Conservation (phyloP, 164 flowering plant species). For the Amborella trichopoda region DNA sequence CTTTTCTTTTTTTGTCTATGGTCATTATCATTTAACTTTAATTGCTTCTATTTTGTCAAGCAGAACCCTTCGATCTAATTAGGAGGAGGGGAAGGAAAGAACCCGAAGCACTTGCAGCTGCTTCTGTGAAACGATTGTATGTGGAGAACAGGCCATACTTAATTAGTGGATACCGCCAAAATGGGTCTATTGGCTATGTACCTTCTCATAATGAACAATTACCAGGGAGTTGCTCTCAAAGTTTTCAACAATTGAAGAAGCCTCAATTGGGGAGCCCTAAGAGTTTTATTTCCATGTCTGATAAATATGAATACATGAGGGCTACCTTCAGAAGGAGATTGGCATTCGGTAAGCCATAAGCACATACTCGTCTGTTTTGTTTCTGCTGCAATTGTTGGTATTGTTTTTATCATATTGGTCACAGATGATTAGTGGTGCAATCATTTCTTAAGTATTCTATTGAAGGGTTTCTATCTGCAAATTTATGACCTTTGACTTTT, state of each 20-base stretch:
- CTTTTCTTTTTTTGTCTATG: not conserved
- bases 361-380: too few relatives aligned
- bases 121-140: conserved; percentile 73
- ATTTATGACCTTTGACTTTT: too few relatives aligned
- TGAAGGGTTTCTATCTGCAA: too few relatives aligned
- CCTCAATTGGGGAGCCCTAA: conserved; percentile 30
- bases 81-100: conserved; percentile 88
- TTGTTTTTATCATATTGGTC: too few relatives aligned
- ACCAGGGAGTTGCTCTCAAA: conserved; percentile 27
- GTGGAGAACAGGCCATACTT: conserved; percentile 79
- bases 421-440: too few relatives aligned
- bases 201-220: conserved; percentile 20
- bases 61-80: conserved; percentile 77
- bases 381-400: too few relatives aligned
- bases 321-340: conserved; percentile 67
- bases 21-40: not conserved
- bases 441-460: too few relatives aligned
- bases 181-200: conserved; percentile 23
- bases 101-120: conserved; percentile 87
- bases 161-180: conserved; percentile 57
- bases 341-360: conserved; percentile 90
- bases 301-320: conserved; percentile 74
- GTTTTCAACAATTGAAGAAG: conserved; percentile 24
- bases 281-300: conserved; percentile 58
- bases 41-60: conserved; percentile 3